Percentiles rank a stretch among this genome's conserved stretches.
These are phyloP conservation scores for Ceratocystis albifundus DNA, from an alignment of 2,329 filamentous ascomycete species.

Conservation along the genomic window DNA sequence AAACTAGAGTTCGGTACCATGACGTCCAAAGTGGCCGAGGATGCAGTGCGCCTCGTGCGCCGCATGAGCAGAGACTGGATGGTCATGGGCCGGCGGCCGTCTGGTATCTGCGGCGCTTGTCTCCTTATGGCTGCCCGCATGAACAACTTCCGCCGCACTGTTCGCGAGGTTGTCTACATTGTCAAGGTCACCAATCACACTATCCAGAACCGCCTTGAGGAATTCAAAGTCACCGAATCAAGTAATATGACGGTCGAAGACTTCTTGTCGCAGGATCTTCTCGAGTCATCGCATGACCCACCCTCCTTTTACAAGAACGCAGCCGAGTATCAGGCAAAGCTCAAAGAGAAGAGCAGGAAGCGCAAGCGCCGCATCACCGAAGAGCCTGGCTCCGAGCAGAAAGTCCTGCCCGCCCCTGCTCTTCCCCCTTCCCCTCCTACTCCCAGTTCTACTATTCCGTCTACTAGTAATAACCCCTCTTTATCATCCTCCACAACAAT, in stretches of 20 bases:
- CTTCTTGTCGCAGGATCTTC: constrained; percentile 59
- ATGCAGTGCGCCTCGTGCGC: constrained; percentile 75
- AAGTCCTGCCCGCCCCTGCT: constrained; percentile 14
- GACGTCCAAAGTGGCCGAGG: constrained; percentile 73
- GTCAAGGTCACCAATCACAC: constrained; percentile 94
- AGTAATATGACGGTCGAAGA: constrained; percentile 78
- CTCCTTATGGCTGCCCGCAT: constrained; percentile 91
- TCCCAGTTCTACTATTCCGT: background rate
- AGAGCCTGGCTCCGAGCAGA: constrained; percentile 28
- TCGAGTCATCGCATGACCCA: constrained; percentile 67
- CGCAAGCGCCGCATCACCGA: constrained; percentile 35
- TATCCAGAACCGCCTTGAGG: constrained; percentile 78
- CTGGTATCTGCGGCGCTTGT: constrained; percentile 87
- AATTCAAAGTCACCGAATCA: constrained; percentile 80
- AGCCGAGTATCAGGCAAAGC: constrained; percentile 46
- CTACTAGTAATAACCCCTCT: background rate
- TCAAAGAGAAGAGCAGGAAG: constrained; percentile 39
- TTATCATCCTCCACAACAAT: constrained; percentile 7
- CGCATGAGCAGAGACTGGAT: constrained; percentile 98
- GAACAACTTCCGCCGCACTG: constrained; percentile 92
- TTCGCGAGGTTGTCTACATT: constrained; percentile 92
- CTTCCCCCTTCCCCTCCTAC: background rate
- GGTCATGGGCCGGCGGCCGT: constrained; percentile 82
- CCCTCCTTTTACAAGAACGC: constrained; percentile 65
- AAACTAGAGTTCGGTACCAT: constrained; percentile 82